A percentile compares a stretch with the other conserved stretches of the same genome.
phyloP scores from a whole-genome alignment of 2,329 filamentous ascomycete genomes.

The Diaporthe citri region DNA sequence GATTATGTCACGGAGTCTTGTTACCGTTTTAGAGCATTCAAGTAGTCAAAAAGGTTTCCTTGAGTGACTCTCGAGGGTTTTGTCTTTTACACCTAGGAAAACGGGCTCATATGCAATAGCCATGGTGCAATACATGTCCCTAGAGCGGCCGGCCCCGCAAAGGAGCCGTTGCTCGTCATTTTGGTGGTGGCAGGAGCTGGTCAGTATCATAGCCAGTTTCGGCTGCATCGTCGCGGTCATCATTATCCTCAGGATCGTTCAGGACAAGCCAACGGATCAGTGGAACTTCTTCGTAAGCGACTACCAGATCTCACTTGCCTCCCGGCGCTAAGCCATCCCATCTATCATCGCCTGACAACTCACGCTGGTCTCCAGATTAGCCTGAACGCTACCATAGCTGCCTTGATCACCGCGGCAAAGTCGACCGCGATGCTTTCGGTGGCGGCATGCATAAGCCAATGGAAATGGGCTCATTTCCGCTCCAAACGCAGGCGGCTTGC shows the following conservation, averaged over 20 bases:
- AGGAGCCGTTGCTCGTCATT: constrained; percentile 2
- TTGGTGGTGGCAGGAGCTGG: constrained; percentile 24
- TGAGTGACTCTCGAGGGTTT: not conserved
- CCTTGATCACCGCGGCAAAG: constrained; percentile 13
- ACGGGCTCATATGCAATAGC: not conserved
- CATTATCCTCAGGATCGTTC: not conserved
- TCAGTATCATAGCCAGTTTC: not conserved
- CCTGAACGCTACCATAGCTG: constrained; percentile 8
- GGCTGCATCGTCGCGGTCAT: constrained; percentile 18
- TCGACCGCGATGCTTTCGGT: constrained; percentile 16
- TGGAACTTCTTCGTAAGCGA: constrained; percentile 18
- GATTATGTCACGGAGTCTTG: not conserved
- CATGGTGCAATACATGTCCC: constrained; percentile 10
- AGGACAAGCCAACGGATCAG: constrained; percentile 13
- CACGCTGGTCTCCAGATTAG: not conserved
- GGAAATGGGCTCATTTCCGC: constrained; percentile 18
- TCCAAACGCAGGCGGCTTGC: constrained; percentile 8
- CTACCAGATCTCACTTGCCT: not conserved
- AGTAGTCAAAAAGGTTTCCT: not conserved
- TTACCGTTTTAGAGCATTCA: not conserved
- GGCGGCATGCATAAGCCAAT: constrained; percentile 14
- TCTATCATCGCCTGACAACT: not conserved
- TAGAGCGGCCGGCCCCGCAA: not conserved
- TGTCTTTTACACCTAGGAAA: not conserved
- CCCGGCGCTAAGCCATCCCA: not conserved